phyloP scores from a whole-genome alignment of 2,329 filamentous ascomycete genomes.

The Fusarium aywerte region DNA sequence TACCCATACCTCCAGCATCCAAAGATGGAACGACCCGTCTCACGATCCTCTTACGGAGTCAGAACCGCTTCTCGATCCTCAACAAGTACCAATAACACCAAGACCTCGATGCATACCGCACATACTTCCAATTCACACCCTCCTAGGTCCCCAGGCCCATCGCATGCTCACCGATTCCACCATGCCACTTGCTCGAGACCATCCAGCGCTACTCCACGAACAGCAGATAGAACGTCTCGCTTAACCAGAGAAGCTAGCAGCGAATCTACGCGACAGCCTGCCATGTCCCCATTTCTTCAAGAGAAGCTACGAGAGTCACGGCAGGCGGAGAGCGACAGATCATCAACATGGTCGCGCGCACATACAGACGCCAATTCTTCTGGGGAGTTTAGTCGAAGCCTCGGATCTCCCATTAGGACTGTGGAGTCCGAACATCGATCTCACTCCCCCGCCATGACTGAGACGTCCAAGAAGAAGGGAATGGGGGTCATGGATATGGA shows the following conservation, averaged over 20 bases:
- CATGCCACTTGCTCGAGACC: conserved; percentile 53
- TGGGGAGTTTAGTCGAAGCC: conserved; percentile 52
- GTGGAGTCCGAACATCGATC: conserved; percentile 54
- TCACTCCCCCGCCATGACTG: conserved; percentile 55
- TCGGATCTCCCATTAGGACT: conserved; percentile 54
- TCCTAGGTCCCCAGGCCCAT: conserved; percentile 51
- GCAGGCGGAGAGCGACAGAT: conserved; percentile 59
- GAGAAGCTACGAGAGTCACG: conserved; percentile 65
- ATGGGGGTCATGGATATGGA: conserved; percentile 76
- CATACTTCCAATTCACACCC: conserved; percentile 57
- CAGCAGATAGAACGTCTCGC: conserved; percentile 54
- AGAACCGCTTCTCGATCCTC: conserved; percentile 61
- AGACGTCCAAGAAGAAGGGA: conserved; percentile 60
- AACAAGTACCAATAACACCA: conserved; percentile 56
- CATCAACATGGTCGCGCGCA: conserved; percentile 48
- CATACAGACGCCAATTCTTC: conserved; percentile 55
- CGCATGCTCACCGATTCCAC: conserved; percentile 54
- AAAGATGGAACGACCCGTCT: conserved; percentile 49
- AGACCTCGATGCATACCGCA: conserved; percentile 55
- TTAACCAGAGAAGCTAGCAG: conserved; percentile 56
- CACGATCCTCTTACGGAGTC: conserved; percentile 48
- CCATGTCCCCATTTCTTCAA: conserved; percentile 64
- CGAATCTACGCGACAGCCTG: conserved; percentile 55
- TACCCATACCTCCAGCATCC: not conserved
- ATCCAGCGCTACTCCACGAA: conserved; percentile 49